Conservation (phyloP, 2,329 filamentous ascomycete species). For the Penicillium sp. region DNA sequence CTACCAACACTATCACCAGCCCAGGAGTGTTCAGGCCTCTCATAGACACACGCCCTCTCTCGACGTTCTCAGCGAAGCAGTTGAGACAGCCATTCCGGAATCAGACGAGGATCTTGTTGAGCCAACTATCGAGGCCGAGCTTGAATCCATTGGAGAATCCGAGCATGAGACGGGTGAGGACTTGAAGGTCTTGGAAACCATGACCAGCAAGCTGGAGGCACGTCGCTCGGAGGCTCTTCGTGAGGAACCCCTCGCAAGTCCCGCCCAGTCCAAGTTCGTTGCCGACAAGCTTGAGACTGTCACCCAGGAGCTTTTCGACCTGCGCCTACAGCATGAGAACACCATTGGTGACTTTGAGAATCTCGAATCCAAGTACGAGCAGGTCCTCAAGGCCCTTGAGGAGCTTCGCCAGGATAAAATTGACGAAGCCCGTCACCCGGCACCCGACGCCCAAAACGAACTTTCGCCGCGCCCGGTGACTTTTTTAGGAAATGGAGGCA, state of each 20-base stretch:
- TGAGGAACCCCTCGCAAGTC: slow-evolving; percentile 61
- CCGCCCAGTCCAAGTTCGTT: slow-evolving; percentile 80
- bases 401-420: slow-evolving; percentile 77
- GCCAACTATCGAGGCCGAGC: slow-evolving; percentile 31
- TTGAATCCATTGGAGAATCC: slow-evolving; percentile 21
- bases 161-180: slow-evolving; percentile 30
- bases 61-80: slow-evolving; percentile 46
- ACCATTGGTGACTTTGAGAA: slow-evolving; percentile 78
- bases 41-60: slow-evolving; percentile 40
- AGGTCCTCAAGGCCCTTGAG: slow-evolving; percentile 76
- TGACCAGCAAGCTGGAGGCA: slow-evolving; percentile 30
- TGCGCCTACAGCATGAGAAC: slow-evolving; percentile 85
- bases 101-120: slow-evolving; percentile 45
- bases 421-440: slow-evolving; percentile 71
- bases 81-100: slow-evolving; percentile 47
- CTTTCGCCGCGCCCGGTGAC: slow-evolving; percentile 63
- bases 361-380: slow-evolving; percentile 85
- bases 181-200: slow-evolving; percentile 39
- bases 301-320: slow-evolving; percentile 85
- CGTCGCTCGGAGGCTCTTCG: slow-evolving; percentile 24
- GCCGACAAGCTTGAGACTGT: slow-evolving; percentile 90
- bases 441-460: slow-evolving; percentile 40
- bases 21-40: slow-evolving; percentile 23
- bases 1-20: slow-evolving; percentile 10
- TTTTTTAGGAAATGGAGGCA: slow-evolving; percentile 78